Evolutionary conservation across 805 yeast species (phyloP).

Genomic region (Myxozyma kluyveri): DNA sequence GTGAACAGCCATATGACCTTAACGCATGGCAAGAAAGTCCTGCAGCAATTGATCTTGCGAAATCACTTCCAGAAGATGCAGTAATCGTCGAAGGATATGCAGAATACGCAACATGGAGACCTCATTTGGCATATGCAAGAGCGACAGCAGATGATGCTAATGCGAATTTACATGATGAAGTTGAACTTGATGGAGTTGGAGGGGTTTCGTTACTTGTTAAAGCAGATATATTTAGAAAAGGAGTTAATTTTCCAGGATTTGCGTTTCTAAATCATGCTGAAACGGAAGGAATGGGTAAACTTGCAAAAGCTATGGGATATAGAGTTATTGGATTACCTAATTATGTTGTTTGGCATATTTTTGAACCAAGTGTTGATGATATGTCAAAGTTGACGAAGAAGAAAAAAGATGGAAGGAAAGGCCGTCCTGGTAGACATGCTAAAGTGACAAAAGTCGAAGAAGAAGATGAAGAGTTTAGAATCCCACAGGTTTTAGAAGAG

Average conservation of each 20-base stretch:
- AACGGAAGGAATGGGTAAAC: constrained; percentile 83
- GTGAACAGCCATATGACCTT: constrained; percentile 87
- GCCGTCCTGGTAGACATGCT: constrained; percentile 5
- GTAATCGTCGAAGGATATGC: constrained; percentile 85
- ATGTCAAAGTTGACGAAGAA: constrained; percentile 19
- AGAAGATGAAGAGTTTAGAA: constrained; percentile 36
- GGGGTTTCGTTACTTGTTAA: constrained; percentile 91
- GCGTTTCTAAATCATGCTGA: constrained; percentile 96
- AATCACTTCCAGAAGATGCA: constrained; percentile 78
- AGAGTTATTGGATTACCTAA: constrained; percentile 86
- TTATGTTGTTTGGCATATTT: constrained; percentile 86
- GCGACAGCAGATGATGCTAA: constrained; percentile 57
- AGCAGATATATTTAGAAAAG: constrained; percentile 80
- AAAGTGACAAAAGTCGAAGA: constrained; percentile 56
- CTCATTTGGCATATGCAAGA: constrained; percentile 25
- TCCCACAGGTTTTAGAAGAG: constrained; percentile 2
- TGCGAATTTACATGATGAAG: constrained; percentile 51
- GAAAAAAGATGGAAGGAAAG: neutral
- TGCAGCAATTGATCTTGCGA: constrained; percentile 52
- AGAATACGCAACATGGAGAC: constrained; percentile 29
- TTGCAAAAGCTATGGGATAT: constrained; percentile 76
- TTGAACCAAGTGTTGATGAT: constrained; percentile 25
- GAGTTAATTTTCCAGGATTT: constrained; percentile 95
- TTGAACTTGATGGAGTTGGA: constrained; percentile 94
- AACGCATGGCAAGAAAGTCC: constrained; percentile 94